Evolutionary conservation across 768 basidiomycete species (phyloP), one percentile per base, ranked within the genome.

Genomic region (Coprinopsis marcescibilis): DNA sequence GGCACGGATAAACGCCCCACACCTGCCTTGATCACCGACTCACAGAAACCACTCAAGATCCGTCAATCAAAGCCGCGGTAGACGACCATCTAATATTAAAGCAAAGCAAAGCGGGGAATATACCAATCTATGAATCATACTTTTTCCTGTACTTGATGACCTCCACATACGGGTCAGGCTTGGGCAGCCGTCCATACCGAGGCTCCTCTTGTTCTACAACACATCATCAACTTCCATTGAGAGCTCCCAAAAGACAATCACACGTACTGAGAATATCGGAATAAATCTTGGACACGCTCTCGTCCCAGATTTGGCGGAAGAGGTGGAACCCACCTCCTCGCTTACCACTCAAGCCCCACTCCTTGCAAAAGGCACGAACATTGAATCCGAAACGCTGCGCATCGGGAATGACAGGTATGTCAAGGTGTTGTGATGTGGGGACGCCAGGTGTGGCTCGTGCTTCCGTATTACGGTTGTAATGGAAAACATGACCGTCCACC

Each of bases 241-340:
- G 30, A 45, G 50, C 39, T 29, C 51, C 24, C 7, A 48, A 37
- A 50, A 50, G 55, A 45, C 39, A 29, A 17, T 38, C 30, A 52
- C 48, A 79, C 88, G 66, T 58, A 86, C 90, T 72, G 50, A 91
- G 65, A 26, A 83, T 65, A 52, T 81, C 73, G 50, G 58, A 56
- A 66, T 91, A 88, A 48, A 92, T 80, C 55, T 55, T 59, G 7
- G 70, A 72, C 12, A 89, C 86, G 7, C 71, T 65, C 53, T 75
- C 66, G 55, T 80, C 72, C 89, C 89, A 93, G 32, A 81, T 71
- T 53, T 79, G 80, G 58, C 91, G 73, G 80, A 83, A 94, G 83
- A 93, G 89, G 62, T 86, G 83, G 3, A 72, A 80, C 4, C 86
- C 91, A 15, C 85, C 86, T 27, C 87, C 84, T 27, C 62, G 59